phyloP scores from a whole-genome alignment of 2,329 filamentous ascomycete species.

The Pseudogymnoascus sp. region DNA sequence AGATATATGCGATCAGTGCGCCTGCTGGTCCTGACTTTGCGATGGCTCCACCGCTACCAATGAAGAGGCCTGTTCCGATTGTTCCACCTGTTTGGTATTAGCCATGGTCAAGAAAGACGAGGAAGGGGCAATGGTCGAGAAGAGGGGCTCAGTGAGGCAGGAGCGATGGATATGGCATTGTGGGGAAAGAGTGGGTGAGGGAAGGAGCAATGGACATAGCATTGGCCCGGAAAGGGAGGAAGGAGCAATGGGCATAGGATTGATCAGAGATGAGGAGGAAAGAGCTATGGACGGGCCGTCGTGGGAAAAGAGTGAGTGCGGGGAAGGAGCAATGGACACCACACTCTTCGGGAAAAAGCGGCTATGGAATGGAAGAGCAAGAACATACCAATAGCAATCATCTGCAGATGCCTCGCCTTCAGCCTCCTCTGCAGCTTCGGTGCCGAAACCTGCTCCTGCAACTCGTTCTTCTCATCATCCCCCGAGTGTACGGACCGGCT shows the following conservation, averaged over 20 bases:
- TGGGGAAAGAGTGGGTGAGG: not conserved
- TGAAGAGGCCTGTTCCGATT: constrained; percentile 65
- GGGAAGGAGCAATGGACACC: not conserved
- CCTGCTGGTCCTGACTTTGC: constrained; percentile 56
- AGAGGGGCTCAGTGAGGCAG: not conserved
- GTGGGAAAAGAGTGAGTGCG: not conserved
- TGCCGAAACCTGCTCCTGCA: constrained; percentile 10
- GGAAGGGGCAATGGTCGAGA: not conserved
- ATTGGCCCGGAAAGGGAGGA: not conserved
- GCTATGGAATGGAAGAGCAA: not conserved
- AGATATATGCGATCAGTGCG: constrained; percentile 58
- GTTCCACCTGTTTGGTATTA: constrained; percentile 41
- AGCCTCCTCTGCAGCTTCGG: constrained; percentile 29
- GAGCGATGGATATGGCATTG: not conserved
- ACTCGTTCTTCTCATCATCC: constrained; percentile 24
- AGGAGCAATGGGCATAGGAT: not conserved
- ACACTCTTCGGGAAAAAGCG: not conserved
- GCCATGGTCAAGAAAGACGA: constrained; percentile 1
- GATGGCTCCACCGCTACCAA: constrained; percentile 57
- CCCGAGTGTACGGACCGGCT: not conserved
- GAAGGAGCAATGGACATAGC: not conserved
- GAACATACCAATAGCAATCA: constrained; percentile 49
- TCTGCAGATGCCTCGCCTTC: constrained; percentile 54
- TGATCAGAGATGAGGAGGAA: not conserved
- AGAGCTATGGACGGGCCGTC: not conserved